These are phyloP conservation scores for Xylaria scruposa DNA, from an alignment of 495 filamentous ascomycete genomes.

Conservation along the genomic window DNA sequence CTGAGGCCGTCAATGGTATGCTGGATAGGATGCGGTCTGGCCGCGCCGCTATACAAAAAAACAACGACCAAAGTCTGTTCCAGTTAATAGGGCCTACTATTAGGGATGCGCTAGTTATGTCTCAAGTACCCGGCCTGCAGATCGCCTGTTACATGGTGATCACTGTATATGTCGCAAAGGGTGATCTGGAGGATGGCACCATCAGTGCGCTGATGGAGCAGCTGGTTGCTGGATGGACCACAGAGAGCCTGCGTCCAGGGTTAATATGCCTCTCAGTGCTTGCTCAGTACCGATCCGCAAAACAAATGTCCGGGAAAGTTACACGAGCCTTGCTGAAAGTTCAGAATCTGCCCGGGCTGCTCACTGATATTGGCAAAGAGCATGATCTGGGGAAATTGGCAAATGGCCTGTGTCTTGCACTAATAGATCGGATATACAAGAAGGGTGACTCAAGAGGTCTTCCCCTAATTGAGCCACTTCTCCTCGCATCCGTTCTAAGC, in stretches of 20 bases:
- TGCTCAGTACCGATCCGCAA: slow-evolving; percentile 72
- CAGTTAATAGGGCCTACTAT: slow-evolving; percentile 76
- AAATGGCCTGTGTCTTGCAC: slow-evolving; percentile 72
- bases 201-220: slow-evolving; percentile 85
- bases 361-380: slow-evolving; percentile 67
- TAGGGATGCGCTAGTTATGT: slow-evolving; percentile 75
- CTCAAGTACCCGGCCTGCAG: slow-evolving; percentile 74
- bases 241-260: slow-evolving; percentile 72
- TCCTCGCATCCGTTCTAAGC: slow-evolving; percentile 66
- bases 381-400: slow-evolving; percentile 75
- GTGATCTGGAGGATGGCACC: slow-evolving; percentile 73
- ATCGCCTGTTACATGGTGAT: slow-evolving; percentile 90
- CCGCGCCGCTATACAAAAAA: slow-evolving; percentile 66
- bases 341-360: slow-evolving; percentile 59
- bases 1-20: slow-evolving; percentile 81
- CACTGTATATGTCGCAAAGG: slow-evolving; percentile 82
- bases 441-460: slow-evolving; percentile 65
- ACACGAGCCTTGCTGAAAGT: slow-evolving; percentile 72
- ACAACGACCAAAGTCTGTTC: slow-evolving; percentile 80
- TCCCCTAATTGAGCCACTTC: slow-evolving; percentile 62
- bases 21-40: slow-evolving; percentile 77
- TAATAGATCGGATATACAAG: slow-evolving; percentile 68
- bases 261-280: slow-evolving; percentile 81
- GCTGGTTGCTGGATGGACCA: slow-evolving; percentile 74
- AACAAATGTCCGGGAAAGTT: slow-evolving; percentile 71